Base-by-base conservation (phyloP, 2,329 filamentous ascomycete genomes). In the Beauveria rudraprayagi region DNA sequence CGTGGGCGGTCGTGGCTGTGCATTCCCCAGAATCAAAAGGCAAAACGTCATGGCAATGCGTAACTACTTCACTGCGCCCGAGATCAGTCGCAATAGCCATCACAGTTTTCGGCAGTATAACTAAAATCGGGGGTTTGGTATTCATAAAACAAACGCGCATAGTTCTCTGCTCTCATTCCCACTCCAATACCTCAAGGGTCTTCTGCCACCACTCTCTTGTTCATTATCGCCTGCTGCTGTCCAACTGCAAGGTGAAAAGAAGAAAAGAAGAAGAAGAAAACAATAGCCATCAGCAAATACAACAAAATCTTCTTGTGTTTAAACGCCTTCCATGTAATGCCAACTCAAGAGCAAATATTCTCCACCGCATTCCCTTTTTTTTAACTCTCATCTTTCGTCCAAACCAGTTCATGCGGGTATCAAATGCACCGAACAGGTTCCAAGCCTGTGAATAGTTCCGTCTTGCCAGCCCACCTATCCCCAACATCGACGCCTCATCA, bases 321-420 rank as follows among this genome's bases (percentile, higher is more conserved):
- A 48, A 56, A 56, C 54, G 54, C 54, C 54, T 47, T 56, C 54
- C 54, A 48, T 56, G 54, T 34, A 56, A 48, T 56, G 43, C 52
- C 52, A 55, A 16, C 40, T 43, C 54, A 56, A 56, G 40, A 46
- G 26, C 54, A 47, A 56, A 48, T 28, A 46, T 46, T 14, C 17
- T 43, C 22, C 24, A 22, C 19, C 7, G 16, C n/a, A 26, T 14
- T 10, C 43, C 17, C 43, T 37, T 10, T n/a, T 22, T 30, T 17
- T 22, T 17, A 26, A 10, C 6, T 7, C 37, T 26, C 40, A 16
- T 47, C 19, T 24, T 47, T 47, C 44, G 1, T 11, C 22, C 11
- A 47, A 26, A 47, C 16, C 28, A 24, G 22, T 24, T 22, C 34
- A 14, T 11, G 24, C 9, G 48, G 48, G 48, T 37, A 51, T 51